phyloP scores from a whole-genome alignment of 208 protist species.

The Crithidia expoeki region DNA sequence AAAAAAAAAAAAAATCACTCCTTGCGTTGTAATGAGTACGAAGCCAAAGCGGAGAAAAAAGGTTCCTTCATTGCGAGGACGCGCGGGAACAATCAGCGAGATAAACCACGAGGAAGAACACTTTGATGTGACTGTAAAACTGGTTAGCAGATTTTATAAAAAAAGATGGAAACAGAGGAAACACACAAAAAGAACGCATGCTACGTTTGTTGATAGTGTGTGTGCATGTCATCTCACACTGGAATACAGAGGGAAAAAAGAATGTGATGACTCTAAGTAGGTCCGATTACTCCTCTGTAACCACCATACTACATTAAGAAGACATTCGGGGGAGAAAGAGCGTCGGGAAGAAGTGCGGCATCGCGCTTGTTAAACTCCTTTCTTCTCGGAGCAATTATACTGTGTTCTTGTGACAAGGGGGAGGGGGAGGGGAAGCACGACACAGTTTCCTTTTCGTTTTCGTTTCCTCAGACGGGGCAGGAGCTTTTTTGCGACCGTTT shows the following conservation, averaged over 20 bases:
- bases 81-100: conserved; percentile 6
- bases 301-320: no score
- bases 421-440: not conserved
- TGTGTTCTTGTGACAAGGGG: conserved; percentile 4
- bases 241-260: not conserved
- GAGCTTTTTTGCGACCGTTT: no score
- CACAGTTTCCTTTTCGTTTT: not conserved
- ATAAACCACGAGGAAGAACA: not conserved
- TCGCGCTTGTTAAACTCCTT: no score
- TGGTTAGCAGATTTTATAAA: not conserved
- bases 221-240: not conserved
- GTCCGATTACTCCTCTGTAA: no score
- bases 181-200: no score
- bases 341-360: no score
- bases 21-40: not conserved
- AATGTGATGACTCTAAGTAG: not conserved
- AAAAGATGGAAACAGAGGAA: not conserved
- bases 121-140: no score
- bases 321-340: no score
- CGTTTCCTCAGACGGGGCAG: not conserved
- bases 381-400: no score
- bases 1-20: not conserved
- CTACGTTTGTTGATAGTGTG: no score
- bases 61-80: not conserved
- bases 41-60: not conserved